Evolutionary conservation across 2,329 filamentous ascomycete genomes (phyloP).

Genomic region (Fusarium sambucinum): DNA sequence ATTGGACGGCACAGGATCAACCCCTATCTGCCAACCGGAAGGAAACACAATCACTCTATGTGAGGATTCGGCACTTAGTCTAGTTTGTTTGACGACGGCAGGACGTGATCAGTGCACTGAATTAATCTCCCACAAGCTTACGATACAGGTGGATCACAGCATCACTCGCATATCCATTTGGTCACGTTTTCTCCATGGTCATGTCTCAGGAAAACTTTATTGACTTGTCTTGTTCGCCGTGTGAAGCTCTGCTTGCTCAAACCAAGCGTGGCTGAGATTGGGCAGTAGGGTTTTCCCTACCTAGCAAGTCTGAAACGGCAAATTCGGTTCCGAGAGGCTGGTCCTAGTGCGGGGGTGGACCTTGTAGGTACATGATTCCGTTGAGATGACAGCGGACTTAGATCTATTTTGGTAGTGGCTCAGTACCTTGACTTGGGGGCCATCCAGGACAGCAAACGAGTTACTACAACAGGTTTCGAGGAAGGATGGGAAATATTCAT

Average conservation of each 20-base stretch:
- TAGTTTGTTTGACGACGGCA: slow-evolving; percentile 2
- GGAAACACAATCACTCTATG: neutral
- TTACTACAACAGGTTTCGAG: slow-evolving; percentile 5
- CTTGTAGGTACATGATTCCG: slow-evolving; percentile 29
- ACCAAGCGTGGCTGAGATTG: neutral
- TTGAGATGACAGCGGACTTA: slow-evolving; percentile 38
- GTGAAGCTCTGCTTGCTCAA: slow-evolving; percentile 10
- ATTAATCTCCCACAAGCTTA: slow-evolving; percentile 44
- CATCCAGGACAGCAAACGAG: slow-evolving; percentile 12
- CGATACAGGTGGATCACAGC: slow-evolving; percentile 36
- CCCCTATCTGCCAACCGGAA: slow-evolving; percentile 18
- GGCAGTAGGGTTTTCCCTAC: slow-evolving; percentile 14
- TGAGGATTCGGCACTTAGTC: slow-evolving; percentile 8
- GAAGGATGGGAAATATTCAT: slow-evolving; percentile 13
- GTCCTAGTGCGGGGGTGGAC: slow-evolving; percentile 48
- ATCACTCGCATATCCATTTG: slow-evolving; percentile 45
- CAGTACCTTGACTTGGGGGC: slow-evolving; percentile 20
- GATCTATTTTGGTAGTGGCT: slow-evolving; percentile 42
- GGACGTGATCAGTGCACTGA: slow-evolving; percentile 30
- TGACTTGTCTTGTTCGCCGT: neutral
- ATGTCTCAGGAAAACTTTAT: neutral
- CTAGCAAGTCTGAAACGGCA: slow-evolving; percentile 30
- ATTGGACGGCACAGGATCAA: slow-evolving; percentile 5
- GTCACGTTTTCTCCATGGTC: slow-evolving; percentile 45
- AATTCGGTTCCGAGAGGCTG: slow-evolving; percentile 45